These are phyloP conservation scores for Penicillium lagena DNA, from an alignment of 495 filamentous ascomycete species.

Conservation along the genomic window DNA sequence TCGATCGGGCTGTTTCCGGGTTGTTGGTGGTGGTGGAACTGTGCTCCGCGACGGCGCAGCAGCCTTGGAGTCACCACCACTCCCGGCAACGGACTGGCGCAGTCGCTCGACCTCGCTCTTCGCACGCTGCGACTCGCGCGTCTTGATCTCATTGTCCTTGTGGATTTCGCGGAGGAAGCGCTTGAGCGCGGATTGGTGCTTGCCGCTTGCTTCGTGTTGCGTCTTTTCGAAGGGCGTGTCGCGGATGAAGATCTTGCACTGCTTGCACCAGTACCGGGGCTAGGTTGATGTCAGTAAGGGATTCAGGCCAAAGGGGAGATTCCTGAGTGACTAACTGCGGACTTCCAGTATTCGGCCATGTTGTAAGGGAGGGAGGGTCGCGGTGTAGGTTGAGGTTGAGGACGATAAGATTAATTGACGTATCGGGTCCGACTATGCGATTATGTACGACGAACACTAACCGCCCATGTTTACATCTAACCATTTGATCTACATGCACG, in stretches of 20 bases:
- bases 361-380: not conserved
- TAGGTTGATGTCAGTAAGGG: conserved; percentile 15
- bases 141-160: conserved; percentile 67
- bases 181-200: conserved; percentile 85
- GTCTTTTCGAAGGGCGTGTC: conserved; percentile 85
- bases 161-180: conserved; percentile 86
- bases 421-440: no score
- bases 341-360: conserved; percentile 99
- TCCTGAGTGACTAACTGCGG: conserved; percentile 52
- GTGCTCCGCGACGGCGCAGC: conserved; percentile 6
- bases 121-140: conserved; percentile 72
- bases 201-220: conserved; percentile 84
- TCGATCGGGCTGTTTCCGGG: conserved; percentile 13
- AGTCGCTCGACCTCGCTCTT: conserved; percentile 82
- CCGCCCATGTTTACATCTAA: not conserved
- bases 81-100: conserved; percentile 60
- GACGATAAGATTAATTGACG: conserved; percentile 6
- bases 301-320: not conserved
- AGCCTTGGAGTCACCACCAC: conserved; percentile 3
- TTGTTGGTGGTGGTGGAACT: conserved; percentile 1
- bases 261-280: conserved; percentile 96
- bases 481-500: not conserved
- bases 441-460: not conserved
- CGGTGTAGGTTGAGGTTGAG: not conserved
- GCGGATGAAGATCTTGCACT: conserved; percentile 84